A percentile compares a stretch with the other conserved stretches of the same genome.
These are phyloP conservation scores for Eragrostis tef DNA, from an alignment of 202 grass and related monocot species.

Conservation along the genomic window DNA sequence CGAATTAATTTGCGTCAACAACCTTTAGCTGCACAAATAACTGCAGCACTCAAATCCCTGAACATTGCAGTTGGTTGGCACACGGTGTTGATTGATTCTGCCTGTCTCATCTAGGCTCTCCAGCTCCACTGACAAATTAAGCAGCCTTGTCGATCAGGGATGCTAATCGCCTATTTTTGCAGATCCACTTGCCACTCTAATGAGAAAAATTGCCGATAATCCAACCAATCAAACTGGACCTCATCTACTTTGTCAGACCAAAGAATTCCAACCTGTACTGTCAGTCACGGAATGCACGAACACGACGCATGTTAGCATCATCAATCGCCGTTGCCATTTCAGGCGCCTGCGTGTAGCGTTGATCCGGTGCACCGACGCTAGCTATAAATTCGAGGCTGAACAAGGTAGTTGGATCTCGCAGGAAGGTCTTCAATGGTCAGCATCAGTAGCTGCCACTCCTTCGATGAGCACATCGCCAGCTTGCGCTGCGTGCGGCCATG, in stretches of 20 bases:
- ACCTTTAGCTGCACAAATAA: slow-evolving; percentile 12
- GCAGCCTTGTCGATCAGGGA: background rate
- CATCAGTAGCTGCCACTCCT: slow-evolving; percentile 32
- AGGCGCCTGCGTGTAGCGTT: background rate
- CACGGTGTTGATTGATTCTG: background rate
- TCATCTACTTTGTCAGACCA: slow-evolving; percentile 9
- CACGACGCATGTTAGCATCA: background rate
- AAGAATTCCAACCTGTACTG: slow-evolving; percentile 23
- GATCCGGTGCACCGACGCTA: slow-evolving; percentile 48
- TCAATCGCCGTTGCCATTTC: background rate
- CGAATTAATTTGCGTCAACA: slow-evolving; percentile 21
- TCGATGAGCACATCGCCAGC: background rate
- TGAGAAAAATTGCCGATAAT: background rate
- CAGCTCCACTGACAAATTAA: background rate
- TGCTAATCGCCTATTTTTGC: background rate
- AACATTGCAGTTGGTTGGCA: slow-evolving; percentile 6
- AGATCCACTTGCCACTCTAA: background rate
- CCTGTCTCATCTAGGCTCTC: background rate
- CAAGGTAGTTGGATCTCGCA: slow-evolving; percentile 57
- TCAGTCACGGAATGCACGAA: background rate
- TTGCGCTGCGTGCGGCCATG: background rate
- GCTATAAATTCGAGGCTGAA: slow-evolving; percentile 49
- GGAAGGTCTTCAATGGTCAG: slow-evolving; percentile 45
- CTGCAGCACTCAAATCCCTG: background rate
- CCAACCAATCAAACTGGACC: background rate